phyloP scores from a whole-genome alignment of 2,329 filamentous ascomycete genomes.

The Leptographium galeiforme region DNA sequence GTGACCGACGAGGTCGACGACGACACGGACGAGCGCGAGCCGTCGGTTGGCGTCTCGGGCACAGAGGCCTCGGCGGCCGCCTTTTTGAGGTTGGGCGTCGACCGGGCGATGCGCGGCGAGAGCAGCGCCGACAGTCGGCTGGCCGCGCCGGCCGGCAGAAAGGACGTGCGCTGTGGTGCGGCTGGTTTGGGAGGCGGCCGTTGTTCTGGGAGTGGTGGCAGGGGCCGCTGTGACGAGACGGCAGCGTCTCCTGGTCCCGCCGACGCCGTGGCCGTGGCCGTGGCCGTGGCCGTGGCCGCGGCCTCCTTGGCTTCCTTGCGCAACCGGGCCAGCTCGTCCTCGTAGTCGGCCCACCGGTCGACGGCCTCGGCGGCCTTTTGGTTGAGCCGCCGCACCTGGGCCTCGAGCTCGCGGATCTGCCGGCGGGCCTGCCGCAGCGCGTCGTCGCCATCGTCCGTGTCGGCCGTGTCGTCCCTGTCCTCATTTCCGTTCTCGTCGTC shows the following conservation, averaged over 20 bases:
- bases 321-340: conserved; percentile 57
- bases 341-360: conserved; percentile 62
- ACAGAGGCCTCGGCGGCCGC: conserved; percentile 5
- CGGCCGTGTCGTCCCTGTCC: too few species aligned
- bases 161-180: conserved; percentile 25
- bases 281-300: neutral
- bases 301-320: conserved; percentile 17
- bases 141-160: conserved; percentile 30
- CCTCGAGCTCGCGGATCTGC: conserved; percentile 55
- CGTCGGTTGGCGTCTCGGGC: conserved; percentile 8
- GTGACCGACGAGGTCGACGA: neutral
- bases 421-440: conserved; percentile 39
- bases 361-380: conserved; percentile 54
- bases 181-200: neutral
- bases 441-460: conserved; percentile 4
- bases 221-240: too few species aligned
- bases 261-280: neutral
- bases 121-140: conserved; percentile 31
- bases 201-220: neutral
- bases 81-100: conserved; percentile 24
- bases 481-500: too few species aligned
- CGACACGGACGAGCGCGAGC: conserved; percentile 10
- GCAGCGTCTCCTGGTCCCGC: neutral
- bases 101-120: conserved; percentile 27
- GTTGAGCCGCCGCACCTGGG: conserved; percentile 56